Conservation (phyloP, 768 basidiomycete genomes). For the Sistotremastrum suecicum region DNA sequence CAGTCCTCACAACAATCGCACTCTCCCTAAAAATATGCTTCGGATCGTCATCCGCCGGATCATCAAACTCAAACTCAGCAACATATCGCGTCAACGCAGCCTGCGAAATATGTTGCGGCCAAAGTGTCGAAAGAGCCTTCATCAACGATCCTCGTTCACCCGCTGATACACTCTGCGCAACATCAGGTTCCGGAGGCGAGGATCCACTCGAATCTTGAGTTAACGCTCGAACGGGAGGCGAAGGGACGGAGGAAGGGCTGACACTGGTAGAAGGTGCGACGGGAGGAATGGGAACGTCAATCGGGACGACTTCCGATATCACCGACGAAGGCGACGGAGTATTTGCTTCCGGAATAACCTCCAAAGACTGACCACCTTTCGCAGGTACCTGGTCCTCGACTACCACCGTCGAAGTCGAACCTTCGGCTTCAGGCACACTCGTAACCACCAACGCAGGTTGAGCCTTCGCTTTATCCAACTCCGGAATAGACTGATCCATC, state of each 20-base stretch:
- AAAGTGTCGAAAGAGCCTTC: constrained; percentile 73
- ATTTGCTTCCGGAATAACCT: too few species aligned
- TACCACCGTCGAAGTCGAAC: neutral
- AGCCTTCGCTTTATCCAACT: constrained; percentile 12
- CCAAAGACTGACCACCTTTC: too few species aligned
- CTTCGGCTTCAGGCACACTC: neutral
- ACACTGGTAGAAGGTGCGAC: too few species aligned
- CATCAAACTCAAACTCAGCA: constrained; percentile 44
- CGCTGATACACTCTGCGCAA: constrained; percentile 29
- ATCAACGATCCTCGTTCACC: constrained; percentile 65
- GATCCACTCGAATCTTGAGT: too few species aligned
- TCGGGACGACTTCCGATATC: too few species aligned
- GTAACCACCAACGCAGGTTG: constrained; percentile 3
- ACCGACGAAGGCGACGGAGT: too few species aligned
- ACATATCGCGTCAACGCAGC: constrained; percentile 23
- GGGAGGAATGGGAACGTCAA: too few species aligned
- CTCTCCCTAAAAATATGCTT: constrained; percentile 94
- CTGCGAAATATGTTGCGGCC: constrained; percentile 46
- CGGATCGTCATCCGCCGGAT: constrained; percentile 51
- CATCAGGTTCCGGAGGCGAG: constrained; percentile 34
- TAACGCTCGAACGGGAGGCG: too few species aligned
- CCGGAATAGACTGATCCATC: constrained; percentile 13
- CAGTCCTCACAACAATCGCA: constrained; percentile 86
- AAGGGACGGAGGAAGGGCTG: too few species aligned
- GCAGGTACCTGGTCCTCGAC: neutral